A percentile compares a stretch with the other conserved stretches of the same genome.
These are phyloP conservation scores for Perkinsus olseni DNA, from an alignment of 169 alveolate genomes.

Conservation along the genomic window DNA sequence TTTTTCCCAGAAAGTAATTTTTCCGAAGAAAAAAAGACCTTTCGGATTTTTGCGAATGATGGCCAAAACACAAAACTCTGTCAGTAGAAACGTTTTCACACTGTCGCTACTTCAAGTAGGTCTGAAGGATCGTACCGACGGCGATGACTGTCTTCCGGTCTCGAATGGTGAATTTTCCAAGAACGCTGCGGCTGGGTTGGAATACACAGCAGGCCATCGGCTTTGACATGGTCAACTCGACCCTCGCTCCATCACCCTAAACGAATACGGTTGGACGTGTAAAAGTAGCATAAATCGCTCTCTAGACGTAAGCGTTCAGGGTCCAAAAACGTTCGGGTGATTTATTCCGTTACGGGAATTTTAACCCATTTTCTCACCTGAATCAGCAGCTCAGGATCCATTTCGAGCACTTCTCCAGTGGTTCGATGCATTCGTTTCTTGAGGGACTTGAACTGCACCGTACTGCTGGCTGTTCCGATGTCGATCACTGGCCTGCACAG, in stretches of 20 bases:
- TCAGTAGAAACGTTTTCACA: background rate
- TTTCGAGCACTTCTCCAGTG: background rate
- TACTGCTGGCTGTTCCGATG: background rate
- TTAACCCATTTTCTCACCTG: background rate
- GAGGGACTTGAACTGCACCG: background rate
- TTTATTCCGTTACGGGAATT: too few species aligned
- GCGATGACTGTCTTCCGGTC: background rate
- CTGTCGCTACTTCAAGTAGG: background rate
- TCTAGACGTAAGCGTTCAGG: too few species aligned
- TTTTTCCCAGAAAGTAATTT: too few species aligned
- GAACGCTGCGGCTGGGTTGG: background rate
- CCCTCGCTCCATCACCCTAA: background rate
- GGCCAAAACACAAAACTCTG: too few species aligned
- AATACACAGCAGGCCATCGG: background rate
- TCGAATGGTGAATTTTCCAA: background rate
- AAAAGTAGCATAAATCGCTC: background rate
- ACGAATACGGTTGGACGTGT: background rate
- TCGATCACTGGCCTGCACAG: background rate
- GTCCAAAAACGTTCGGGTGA: too few species aligned
- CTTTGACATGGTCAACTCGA: background rate
- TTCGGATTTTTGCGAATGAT: background rate
- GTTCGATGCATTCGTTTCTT: background rate
- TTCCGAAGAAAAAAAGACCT: too few species aligned
- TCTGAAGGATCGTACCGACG: background rate
- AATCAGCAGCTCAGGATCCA: background rate